Evolutionary conservation across 2,329 filamentous ascomycete species (phyloP).

Genomic region (Calonectria montana): DNA sequence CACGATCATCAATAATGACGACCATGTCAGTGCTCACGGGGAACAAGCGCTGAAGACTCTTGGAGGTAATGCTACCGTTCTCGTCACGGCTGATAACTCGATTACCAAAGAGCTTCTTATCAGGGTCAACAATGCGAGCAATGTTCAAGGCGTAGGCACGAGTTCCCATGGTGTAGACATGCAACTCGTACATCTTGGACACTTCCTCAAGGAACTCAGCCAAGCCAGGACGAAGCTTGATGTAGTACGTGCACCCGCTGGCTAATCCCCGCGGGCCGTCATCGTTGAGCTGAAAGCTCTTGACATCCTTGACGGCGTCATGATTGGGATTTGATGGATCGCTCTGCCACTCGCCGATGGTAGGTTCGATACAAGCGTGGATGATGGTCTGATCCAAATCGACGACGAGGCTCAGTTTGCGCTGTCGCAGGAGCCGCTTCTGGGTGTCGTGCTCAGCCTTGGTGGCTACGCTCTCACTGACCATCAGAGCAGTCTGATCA

Average conservation of each 20-base stretch:
- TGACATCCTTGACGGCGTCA: constrained; percentile 88
- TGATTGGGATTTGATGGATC: constrained; percentile 92
- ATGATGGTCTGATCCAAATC: constrained; percentile 99
- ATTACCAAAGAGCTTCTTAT: constrained; percentile 90
- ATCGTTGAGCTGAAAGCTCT: constrained; percentile 88
- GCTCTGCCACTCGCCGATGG: constrained; percentile 93
- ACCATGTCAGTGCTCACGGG: constrained; percentile 99
- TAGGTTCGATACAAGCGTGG: constrained; percentile 96
- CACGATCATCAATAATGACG: constrained; percentile 96
- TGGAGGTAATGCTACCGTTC: constrained; percentile 91
- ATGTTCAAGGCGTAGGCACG: constrained; percentile 95
- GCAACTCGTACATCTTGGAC: constrained; percentile 87
- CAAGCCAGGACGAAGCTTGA: constrained; percentile 93
- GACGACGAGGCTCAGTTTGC: constrained; percentile 92
- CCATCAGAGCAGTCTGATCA: constrained; percentile 86
- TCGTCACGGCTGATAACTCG: constrained; percentile 97
- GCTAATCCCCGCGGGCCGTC: constrained; percentile 78
- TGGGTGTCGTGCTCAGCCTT: constrained; percentile 89
- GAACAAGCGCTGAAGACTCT: constrained; percentile 90
- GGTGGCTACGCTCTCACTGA: constrained; percentile 84
- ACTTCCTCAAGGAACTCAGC: constrained; percentile 83
- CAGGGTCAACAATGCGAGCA: constrained; percentile 91
- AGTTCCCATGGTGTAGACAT: constrained; percentile 99
- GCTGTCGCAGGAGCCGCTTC: constrained; percentile 79
- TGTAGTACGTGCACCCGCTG: constrained; percentile 93